Evolutionary conservation across 257 asterid genomes (phyloP).

Genomic region (Solanum peruvianum): DNA sequence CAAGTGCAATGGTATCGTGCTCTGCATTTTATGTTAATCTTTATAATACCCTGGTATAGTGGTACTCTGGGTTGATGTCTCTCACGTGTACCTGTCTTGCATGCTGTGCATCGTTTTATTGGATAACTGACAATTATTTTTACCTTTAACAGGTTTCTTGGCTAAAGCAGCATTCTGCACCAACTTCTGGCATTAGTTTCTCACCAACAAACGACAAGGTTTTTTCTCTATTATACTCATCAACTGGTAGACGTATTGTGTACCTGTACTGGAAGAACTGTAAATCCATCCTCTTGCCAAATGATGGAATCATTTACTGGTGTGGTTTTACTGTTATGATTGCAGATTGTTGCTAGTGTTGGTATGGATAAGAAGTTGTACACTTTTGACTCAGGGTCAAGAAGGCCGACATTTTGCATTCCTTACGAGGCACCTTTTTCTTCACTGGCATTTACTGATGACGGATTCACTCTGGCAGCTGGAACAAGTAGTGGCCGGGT

Average conservation of each 20-base stretch:
- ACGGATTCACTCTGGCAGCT: slow-evolving; percentile 86
- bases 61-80: background rate
- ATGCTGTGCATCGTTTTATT: background rate
- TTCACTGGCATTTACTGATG: slow-evolving; percentile 84
- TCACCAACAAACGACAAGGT: slow-evolving; percentile 98
- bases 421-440: slow-evolving; percentile 91
- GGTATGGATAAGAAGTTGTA: slow-evolving; percentile 96
- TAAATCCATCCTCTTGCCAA: background rate
- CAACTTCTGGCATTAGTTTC: slow-evolving; percentile 86
- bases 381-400: slow-evolving; percentile 77
- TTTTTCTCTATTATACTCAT: slow-evolving; percentile 7
- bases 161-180: slow-evolving; percentile 97
- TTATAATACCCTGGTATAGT: background rate
- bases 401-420: slow-evolving; percentile 76
- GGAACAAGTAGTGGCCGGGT: slow-evolving; percentile 91
- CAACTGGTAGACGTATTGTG: background rate
- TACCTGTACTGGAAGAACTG: background rate
- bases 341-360: slow-evolving; percentile 88
- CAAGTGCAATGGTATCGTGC: background rate
- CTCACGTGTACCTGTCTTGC: background rate
- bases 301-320: background rate
- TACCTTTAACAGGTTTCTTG: slow-evolving; percentile 66
- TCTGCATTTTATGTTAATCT: background rate
- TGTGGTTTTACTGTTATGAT: slow-evolving; percentile 1
- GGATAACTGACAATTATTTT: background rate